These are phyloP conservation scores for Tylopilus sp. DNA, from an alignment of 1,284 basidiomycete genomes.

Conservation along the genomic window DNA sequence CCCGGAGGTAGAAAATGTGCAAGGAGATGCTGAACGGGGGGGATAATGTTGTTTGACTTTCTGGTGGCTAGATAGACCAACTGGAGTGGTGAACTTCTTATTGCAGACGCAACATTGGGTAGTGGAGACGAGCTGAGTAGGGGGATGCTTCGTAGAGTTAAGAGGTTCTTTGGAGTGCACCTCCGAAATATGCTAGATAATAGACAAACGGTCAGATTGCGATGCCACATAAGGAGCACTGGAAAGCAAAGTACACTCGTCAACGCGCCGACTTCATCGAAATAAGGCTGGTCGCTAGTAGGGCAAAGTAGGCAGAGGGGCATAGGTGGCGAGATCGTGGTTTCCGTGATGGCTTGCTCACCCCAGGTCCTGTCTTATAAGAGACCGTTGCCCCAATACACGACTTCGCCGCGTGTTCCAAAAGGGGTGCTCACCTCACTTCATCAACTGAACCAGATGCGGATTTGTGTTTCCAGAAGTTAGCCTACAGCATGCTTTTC, in stretches of 20 bases:
- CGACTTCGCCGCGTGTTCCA: conserved; percentile 36
- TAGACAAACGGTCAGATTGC: conserved; percentile 9
- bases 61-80: conserved; percentile 23
- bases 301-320: conserved; percentile 32
- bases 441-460: conserved; percentile 22
- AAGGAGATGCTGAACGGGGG: conserved; percentile 7
- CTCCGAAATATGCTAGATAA: conserved; percentile 26
- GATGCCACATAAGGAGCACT: not conserved
- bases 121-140: conserved; percentile 4
- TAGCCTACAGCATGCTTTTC: conserved; percentile 28
- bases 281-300: conserved; percentile 21
- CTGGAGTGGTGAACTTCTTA: conserved; percentile 25
- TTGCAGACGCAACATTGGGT: conserved; percentile 27
- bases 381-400: conserved; percentile 34
- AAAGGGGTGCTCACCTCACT: conserved; percentile 30
- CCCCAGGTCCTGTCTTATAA: conserved; percentile 30
- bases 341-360: conserved; percentile 11
- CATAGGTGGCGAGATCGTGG: conserved; percentile 26
- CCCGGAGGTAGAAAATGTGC: conserved; percentile 1
- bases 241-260: conserved; percentile 17
- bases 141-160: not conserved
- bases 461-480: conserved; percentile 25
- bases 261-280: conserved; percentile 19
- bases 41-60: conserved; percentile 25
- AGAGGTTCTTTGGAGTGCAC: conserved; percentile 16